Base-by-base conservation (phyloP, 2,329 filamentous ascomycete genomes). In the Kalmusia sp. region DNA sequence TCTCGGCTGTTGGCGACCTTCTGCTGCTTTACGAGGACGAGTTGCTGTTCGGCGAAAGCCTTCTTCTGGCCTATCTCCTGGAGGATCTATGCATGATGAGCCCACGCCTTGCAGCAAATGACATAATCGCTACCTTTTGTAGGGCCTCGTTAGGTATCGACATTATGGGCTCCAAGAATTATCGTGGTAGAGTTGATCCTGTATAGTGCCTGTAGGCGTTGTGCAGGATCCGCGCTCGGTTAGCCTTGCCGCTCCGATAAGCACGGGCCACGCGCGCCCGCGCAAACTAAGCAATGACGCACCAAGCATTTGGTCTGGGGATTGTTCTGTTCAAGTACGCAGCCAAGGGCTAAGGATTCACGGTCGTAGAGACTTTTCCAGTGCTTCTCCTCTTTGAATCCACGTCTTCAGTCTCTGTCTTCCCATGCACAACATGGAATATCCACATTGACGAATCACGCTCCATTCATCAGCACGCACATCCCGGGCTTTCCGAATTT, bases 31-130 rank as follows among this genome's bases (percentile, higher is more conserved):
- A 93, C 91, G 54, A 96, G 83, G 61, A 86, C 84, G 70, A 98
- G 93, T 76, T 98, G 93, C 77, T 98, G 93, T 76, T 96, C 92
- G 14, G 95, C 91, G 58, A 88, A 88, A 34, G 91, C 80, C 12
- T 93, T 93, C 74, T 96, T 95, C 61, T 88, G 87, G 78, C 97
- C 92, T 68, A 98, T 97, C 79, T 98, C 95, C 76, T 91, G 89
- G 67, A 96, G 86, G 58, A 97, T 82, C 93, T 97, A 30, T 11
- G 12, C 25, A 41, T 27, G 7, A 30, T 59, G 37, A 55, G 57
- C 33, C 21, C 14, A 34, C 19, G 9, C 19, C 22, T 3, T 2
- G 8, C 3, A 17, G n/a, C 2, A 6, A 22, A 28, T n/a, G 11
- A 15, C 22, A 8, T 33, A 19, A 6, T 15, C 43, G 76, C 57